Evolutionary conservation across 306 rosid genomes (phyloP).

Genomic region (Casuarina cunninghamiana): DNA sequence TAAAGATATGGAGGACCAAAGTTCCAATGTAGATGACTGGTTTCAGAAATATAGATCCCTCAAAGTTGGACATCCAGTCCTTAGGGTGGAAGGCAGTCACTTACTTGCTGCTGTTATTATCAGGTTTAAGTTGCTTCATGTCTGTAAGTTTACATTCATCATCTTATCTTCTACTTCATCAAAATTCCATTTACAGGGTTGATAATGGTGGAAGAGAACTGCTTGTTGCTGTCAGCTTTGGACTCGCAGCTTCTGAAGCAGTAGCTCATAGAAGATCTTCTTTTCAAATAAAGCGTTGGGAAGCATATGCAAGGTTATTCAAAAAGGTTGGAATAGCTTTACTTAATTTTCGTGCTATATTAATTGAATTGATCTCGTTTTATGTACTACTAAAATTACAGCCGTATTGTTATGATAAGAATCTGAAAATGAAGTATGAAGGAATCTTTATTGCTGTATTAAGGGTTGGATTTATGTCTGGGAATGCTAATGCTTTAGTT

Average conservation of each 20-base stretch:
- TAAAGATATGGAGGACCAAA: conserved; percentile 54
- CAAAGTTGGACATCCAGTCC: conserved; percentile 92
- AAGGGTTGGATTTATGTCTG: background rate
- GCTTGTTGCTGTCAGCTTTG: conserved; percentile 91
- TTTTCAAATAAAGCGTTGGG: conserved; percentile 83
- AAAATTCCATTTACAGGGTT: conserved; percentile 51
- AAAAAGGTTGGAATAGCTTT: conserved; percentile 64
- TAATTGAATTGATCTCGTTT: background rate
- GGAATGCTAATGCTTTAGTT: background rate
- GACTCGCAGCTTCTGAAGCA: conserved; percentile 81
- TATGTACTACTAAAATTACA: background rate
- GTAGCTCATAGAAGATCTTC: conserved; percentile 85
- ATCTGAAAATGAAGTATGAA: background rate
- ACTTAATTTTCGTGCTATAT: background rate
- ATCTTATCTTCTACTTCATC: conserved; percentile 14
- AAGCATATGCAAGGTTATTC: conserved; percentile 76
- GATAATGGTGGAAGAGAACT: conserved; percentile 82
- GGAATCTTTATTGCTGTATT: background rate
- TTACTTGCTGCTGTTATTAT: conserved; percentile 88
- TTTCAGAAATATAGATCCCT: conserved; percentile 58
- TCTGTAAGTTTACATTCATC: background rate
- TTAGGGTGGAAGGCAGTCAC: conserved; percentile 95
- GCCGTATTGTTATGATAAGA: background rate
- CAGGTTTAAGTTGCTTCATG: conserved; percentile 39
- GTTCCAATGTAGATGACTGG: conserved; percentile 46